A percentile compares a stretch with the other conserved stretches of the same genome.
These are phyloP conservation scores for Podila minutissima DNA, from an alignment of 192 early-diverging fungal genomes.

Conservation along the genomic window DNA sequence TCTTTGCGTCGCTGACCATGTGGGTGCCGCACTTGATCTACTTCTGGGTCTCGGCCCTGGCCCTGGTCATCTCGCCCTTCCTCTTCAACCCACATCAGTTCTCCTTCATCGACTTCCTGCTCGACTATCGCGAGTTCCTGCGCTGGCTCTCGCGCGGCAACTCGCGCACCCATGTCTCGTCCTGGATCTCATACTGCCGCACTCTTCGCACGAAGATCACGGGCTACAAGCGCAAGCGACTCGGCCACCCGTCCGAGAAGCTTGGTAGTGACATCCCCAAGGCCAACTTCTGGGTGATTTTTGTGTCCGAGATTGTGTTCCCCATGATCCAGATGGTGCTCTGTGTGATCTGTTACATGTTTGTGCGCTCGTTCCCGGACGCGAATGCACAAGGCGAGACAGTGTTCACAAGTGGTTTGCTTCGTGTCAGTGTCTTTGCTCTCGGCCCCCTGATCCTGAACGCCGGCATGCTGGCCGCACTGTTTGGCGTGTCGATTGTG, in stretches of 20 bases:
- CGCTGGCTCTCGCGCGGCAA: conserved; percentile 88
- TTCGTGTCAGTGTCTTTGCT: conserved; percentile 71
- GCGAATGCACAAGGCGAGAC: conserved; percentile 16
- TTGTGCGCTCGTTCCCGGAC: conserved; percentile 70
- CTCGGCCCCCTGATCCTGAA: conserved; percentile 78
- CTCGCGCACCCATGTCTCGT: conserved; percentile 75
- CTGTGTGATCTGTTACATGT: conserved; percentile 71
- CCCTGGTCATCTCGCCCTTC: conserved; percentile 83
- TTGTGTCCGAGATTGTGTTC: conserved; percentile 76
- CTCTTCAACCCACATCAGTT: conserved; percentile 94
- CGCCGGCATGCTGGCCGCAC: conserved; percentile 65
- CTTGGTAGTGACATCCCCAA: conserved; percentile 69
- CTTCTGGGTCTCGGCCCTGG: conserved; percentile 85
- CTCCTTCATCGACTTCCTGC: conserved; percentile 77
- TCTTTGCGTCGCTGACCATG: conserved; percentile 78
- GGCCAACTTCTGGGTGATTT: conserved; percentile 73
- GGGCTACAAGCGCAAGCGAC: conserved; percentile 79
- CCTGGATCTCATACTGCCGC: conserved; percentile 83
- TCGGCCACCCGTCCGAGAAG: conserved; percentile 72
- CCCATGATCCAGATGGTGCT: conserved; percentile 71
- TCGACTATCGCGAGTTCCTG: conserved; percentile 85
- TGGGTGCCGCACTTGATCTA: conserved; percentile 79
- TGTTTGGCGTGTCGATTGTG: conserved; percentile 73
- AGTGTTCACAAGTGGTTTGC: conserved; percentile 57
- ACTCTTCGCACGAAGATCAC: conserved; percentile 77